A percentile compares a stretch with the other conserved stretches of the same genome.
phyloP scores from a whole-genome alignment of 306 rosid species.

The Malus asiatica region DNA sequence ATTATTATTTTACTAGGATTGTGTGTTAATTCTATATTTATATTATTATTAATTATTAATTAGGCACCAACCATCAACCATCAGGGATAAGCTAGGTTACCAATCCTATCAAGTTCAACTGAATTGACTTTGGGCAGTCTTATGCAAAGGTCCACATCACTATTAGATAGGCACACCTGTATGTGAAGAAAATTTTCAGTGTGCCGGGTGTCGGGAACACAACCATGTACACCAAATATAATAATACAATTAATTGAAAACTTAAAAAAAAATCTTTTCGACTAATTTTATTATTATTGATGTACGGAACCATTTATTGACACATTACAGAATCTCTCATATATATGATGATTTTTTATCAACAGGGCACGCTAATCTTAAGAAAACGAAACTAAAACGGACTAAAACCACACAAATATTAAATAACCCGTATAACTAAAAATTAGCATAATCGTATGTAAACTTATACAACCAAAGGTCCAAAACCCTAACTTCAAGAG shows the following conservation, averaged over 20 bases:
- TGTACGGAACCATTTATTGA: too few species aligned
- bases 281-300: too few species aligned
- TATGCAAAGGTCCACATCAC: background rate
- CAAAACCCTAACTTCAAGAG: background rate
- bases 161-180: background rate
- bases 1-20: background rate
- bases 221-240: fast-evolving
- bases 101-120: background rate
- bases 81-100: background rate
- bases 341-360: too few species aligned
- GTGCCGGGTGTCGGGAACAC: fast-evolving
- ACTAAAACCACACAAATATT: too few species aligned
- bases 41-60: background rate
- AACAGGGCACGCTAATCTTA: too few species aligned
- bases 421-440: background rate
- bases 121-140: background rate
- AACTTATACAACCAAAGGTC: background rate
- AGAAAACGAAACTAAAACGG: too few species aligned
- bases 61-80: background rate
- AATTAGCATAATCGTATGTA: background rate
- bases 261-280: too few species aligned
- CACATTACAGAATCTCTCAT: fast-evolving
- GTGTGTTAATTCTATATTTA: background rate
- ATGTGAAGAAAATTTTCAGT: too few species aligned
- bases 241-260: too few species aligned